These are phyloP conservation scores for Apophysomyces variabilis DNA, from an alignment of 371 early-diverging fungal genomes.

Conservation along the genomic window DNA sequence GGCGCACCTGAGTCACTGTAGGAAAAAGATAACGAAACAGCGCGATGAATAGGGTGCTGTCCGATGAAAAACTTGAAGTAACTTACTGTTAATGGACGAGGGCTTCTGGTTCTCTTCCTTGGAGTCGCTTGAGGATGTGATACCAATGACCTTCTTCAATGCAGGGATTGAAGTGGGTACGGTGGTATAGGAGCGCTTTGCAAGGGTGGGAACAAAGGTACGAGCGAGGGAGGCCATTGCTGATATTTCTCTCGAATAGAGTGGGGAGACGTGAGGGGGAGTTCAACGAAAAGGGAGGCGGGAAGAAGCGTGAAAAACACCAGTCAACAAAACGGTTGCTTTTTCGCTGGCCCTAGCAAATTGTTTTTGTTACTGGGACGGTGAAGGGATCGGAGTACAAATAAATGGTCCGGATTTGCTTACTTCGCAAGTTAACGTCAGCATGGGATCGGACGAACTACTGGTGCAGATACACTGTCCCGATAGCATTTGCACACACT, in stretches of 20 bases:
- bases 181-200: conserved; percentile 49
- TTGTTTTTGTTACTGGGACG: not conserved
- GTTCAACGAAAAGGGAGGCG: conserved; percentile 7
- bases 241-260: conserved; percentile 19
- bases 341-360: not conserved
- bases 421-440: no score
- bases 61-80: not conserved
- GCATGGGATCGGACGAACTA: no score
- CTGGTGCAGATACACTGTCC: no score
- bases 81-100: conserved; percentile 34
- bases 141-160: conserved; percentile 43
- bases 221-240: conserved; percentile 56
- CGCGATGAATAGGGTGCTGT: conserved; percentile 25
- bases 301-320: conserved; percentile 7
- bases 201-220: conserved; percentile 50
- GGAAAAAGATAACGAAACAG: no score
- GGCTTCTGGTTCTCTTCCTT: conserved; percentile 48
- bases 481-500: no score
- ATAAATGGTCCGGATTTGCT: no score
- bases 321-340: not conserved
- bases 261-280: conserved; percentile 23
- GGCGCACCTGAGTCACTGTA: conserved; percentile 49
- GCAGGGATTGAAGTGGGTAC: conserved; percentile 51
- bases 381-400: no score
- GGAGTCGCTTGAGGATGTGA: conserved; percentile 30